Evolutionary conservation across 2,329 filamentous ascomycete genomes (phyloP).

Genomic region (Stromatinia cepivora): DNA sequence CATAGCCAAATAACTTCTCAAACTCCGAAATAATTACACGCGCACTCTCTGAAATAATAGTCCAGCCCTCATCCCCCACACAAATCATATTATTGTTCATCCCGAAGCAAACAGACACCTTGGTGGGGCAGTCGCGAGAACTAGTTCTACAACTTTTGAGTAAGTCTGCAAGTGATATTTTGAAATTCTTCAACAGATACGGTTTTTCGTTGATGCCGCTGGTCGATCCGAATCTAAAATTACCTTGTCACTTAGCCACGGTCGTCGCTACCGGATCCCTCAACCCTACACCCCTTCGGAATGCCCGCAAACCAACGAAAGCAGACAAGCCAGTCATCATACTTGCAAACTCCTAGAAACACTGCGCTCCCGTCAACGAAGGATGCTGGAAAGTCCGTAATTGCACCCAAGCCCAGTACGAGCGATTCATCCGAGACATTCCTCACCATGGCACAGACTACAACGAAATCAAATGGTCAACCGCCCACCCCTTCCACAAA

Average conservation of each 20-base stretch:
- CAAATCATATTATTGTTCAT: constrained; percentile 24
- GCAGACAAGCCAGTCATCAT: constrained; percentile 50
- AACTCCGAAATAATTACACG: constrained; percentile 5
- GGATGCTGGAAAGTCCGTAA: constrained; percentile 69
- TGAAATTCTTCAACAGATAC: neutral
- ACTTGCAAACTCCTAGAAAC: constrained; percentile 52
- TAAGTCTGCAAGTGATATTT: constrained; percentile 17
- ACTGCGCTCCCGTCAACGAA: constrained; percentile 66
- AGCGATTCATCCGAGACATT: constrained; percentile 56
- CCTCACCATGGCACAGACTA: constrained; percentile 44
- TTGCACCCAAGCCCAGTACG: constrained; percentile 53
- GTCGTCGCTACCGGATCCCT: constrained; percentile 18
- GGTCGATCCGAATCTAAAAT: constrained; percentile 19
- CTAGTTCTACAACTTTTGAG: constrained; percentile 21
- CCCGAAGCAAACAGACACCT: constrained; percentile 33
- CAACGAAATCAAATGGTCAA: constrained; percentile 39
- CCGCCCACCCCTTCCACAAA: constrained; percentile 34
- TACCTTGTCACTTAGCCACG: constrained; percentile 5
- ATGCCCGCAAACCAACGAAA: constrained; percentile 57
- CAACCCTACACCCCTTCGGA: constrained; percentile 34
- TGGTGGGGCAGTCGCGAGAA: constrained; percentile 39
- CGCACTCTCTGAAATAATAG: constrained; percentile 12
- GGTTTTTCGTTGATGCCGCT: constrained; percentile 9
- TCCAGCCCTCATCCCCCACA: constrained; percentile 9
- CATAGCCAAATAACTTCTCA: constrained; percentile 16